A percentile compares a stretch with the other conserved stretches of the same genome.
These are phyloP conservation scores for Mollisiaceae sp. DNA, from an alignment of 2,329 filamentous ascomycete genomes.

Conservation along the genomic window DNA sequence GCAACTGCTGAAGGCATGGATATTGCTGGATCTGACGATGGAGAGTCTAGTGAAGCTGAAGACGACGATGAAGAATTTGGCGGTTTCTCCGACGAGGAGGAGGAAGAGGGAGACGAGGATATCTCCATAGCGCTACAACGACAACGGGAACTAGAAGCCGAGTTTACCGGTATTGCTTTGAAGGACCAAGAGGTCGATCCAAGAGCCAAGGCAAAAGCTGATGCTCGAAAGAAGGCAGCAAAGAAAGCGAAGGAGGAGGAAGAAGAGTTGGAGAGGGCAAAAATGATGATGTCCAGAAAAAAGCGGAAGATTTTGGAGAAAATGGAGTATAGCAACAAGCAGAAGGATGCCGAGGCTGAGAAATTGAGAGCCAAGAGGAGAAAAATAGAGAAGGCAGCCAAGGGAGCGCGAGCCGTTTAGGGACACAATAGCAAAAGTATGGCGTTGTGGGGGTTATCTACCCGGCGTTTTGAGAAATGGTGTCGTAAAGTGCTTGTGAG, in stretches of 20 bases:
- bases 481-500: neutral
- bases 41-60: constrained; percentile 47
- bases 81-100: constrained; percentile 46
- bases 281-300: constrained; percentile 98
- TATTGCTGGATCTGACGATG: constrained; percentile 42
- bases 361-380: constrained; percentile 87
- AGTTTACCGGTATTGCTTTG: constrained; percentile 73
- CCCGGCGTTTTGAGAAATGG: constrained; percentile 10
- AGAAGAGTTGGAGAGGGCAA: constrained; percentile 88
- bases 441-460: constrained; percentile 19
- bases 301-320: constrained; percentile 98
- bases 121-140: constrained; percentile 69
- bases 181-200: constrained; percentile 56
- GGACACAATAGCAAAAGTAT: constrained; percentile 21
- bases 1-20: constrained; percentile 43
- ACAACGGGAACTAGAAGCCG: constrained; percentile 91
- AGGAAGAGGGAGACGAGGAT: constrained; percentile 62
- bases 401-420: constrained; percentile 24
- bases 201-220: constrained; percentile 69
- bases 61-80: constrained; percentile 42
- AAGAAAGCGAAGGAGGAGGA: constrained; percentile 77
- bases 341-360: constrained; percentile 89
- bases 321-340: constrained; percentile 95
- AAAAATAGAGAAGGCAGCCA: constrained; percentile 72
- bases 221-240: constrained; percentile 70